These are phyloP conservation scores for Astragalus membranaceus DNA, from an alignment of 306 rosid genomes.

Conservation along the genomic window DNA sequence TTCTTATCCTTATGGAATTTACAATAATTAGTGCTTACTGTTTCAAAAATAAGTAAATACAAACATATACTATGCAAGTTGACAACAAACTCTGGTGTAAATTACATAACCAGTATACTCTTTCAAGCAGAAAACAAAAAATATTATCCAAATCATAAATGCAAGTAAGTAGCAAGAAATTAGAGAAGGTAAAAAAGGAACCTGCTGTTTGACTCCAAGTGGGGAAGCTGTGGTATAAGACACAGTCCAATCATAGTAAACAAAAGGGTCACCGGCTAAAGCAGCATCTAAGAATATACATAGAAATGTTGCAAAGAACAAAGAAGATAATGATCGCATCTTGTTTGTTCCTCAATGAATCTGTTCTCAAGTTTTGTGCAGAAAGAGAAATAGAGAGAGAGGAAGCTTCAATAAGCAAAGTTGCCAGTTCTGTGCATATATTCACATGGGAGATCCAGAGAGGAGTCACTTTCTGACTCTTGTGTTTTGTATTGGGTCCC, in stretches of 20 bases:
- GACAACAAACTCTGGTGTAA: background rate
- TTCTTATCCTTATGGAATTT: background rate
- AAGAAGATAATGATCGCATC: constrained; percentile 35
- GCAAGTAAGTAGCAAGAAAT: background rate
- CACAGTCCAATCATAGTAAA: constrained; percentile 75
- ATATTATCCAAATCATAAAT: background rate
- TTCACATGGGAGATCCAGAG: constrained; percentile 23
- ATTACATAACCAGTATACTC: background rate
- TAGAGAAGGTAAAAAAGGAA: constrained; percentile 9
- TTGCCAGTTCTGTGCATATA: background rate
- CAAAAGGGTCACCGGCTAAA: constrained; percentile 69
- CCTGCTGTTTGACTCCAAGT: constrained; percentile 74
- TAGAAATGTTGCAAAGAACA: constrained; percentile 27
- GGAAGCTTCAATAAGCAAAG: background rate
- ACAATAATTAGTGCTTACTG: background rate
- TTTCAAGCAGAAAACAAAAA: background rate
- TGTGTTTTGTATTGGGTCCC: constrained; percentile 4
- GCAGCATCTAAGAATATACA: constrained; percentile 35
- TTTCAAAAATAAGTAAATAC: background rate
- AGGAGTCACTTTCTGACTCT: constrained; percentile 6
- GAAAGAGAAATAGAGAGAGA: background rate
- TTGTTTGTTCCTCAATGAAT: background rate
- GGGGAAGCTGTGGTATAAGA: constrained; percentile 64
- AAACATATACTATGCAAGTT: background rate
- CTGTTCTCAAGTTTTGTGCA: constrained; percentile 1